Evolutionary conservation across 2,329 filamentous ascomycete genomes (phyloP), one percentile per base, ranked within the genome.

Genomic region (Beauveria rudraprayagi): DNA sequence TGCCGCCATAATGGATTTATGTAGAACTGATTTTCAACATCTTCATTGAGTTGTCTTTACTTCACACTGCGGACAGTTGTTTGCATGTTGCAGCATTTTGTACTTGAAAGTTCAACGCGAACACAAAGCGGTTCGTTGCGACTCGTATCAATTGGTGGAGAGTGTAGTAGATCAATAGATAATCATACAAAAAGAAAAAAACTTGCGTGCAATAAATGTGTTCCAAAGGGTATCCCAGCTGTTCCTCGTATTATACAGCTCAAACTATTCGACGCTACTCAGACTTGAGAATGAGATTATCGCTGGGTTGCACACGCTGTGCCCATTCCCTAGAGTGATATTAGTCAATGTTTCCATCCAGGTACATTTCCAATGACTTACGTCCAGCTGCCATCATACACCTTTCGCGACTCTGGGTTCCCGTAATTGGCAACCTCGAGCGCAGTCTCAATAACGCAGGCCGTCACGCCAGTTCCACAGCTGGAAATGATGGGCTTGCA

Each of bases 331-430:
- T 87, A 40, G 63, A 17, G 61, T 37, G 46, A 34, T 59, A 70
- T 76, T 68, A 75, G 71, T 40, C 41, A 53, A 22, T 30, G 17
- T 37, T 41, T 19, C 37, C 7, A 3, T 43, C 34, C 28, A 6
- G 11, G 8, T 22, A 3, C 22, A 5, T 22, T 30, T 17, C 41
- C 10, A 52, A 24, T 11, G 10, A 88, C 90, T 86, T 80, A 96
- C 83, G 94, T 97, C 94, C 94, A 99, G 74, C 92, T 96, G 53
- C 94, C 94, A 73, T 99, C 94, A 70, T 99, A 99, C 24, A 99
- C 80, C 70, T 83, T 87, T 66, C 90, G 84, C 60, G 83, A 83
- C 63, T 86, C 82, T 0, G 83, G 75, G 4, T 83, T 78, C 2
- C 89, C 90, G 70, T 86, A 92, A 1, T 86, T 87, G 24, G 92